A percentile compares a stretch with the other conserved stretches of the same genome.
phyloP scores from a whole-genome alignment of 2,329 filamentous ascomycete genomes.

The Ceratocystis alfenasii region DNA sequence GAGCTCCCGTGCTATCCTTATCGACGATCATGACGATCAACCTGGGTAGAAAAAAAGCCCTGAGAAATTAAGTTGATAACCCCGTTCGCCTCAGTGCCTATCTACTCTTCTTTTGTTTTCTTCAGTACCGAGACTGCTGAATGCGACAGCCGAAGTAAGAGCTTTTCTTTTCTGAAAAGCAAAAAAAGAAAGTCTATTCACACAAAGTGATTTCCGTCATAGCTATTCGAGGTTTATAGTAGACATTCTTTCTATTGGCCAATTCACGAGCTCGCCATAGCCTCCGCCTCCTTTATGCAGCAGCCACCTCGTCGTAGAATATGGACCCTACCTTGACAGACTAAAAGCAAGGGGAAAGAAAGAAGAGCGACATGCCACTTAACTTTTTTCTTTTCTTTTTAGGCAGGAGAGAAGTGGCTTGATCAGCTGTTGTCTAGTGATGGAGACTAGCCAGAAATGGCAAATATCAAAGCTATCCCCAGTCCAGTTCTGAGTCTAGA shows the following conservation, averaged over 20 bases:
- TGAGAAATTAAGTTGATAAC: background rate
- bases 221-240: background rate
- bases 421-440: background rate
- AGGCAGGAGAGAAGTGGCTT: background rate
- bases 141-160: background rate
- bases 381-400: background rate
- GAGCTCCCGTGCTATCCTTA: background rate
- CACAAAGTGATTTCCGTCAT: background rate
- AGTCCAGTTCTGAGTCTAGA: background rate
- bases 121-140: background rate
- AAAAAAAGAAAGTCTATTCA: background rate
- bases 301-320: background rate
- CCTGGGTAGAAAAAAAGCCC: background rate
- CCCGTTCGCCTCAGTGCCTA: background rate
- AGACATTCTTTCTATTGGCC: background rate
- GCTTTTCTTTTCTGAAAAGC: background rate
- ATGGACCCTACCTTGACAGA: background rate
- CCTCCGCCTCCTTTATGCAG: background rate
- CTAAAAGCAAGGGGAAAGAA: background rate
- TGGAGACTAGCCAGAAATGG: background rate
- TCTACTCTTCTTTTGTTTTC: background rate
- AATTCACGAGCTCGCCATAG: slow-evolving; percentile 4
- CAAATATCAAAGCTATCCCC: background rate
- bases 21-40: slow-evolving; percentile 6
- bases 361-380: background rate